Percentiles rank a stretch among this genome's conserved stretches.
phyloP scores from a whole-genome alignment of 1,284 basidiomycete species.

The Xerocomus subilludens region DNA sequence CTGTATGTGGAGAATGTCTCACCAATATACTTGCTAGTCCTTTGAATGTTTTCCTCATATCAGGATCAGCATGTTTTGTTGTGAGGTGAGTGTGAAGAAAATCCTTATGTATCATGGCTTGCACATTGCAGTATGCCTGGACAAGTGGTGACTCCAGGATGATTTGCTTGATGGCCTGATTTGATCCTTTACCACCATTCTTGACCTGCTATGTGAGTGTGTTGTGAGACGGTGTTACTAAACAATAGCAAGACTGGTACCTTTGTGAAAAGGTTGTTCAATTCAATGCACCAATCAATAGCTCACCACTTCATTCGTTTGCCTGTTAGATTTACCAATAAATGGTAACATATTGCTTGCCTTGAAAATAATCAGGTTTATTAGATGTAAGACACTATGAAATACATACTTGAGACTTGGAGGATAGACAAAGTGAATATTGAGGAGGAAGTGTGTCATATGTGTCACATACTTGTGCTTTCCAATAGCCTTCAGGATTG shows the following conservation, averaged over 20 bases:
- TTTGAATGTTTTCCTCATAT: constrained; percentile 13
- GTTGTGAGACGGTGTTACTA: no score
- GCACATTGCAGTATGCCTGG: constrained; percentile 36
- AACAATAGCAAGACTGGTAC: not conserved
- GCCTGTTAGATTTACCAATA: constrained; percentile 40
- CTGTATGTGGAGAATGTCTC: not conserved
- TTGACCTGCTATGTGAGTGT: no score
- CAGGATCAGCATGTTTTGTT: not conserved
- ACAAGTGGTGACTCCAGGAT: constrained; percentile 48
- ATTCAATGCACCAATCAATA: constrained; percentile 44
- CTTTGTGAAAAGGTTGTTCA: constrained; percentile 42
- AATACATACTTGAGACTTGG: not conserved
- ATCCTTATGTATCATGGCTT: not conserved
- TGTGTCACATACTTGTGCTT: constrained; percentile 37
- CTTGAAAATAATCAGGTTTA: no score
- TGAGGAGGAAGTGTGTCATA: constrained; percentile 22
- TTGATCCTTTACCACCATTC: constrained; percentile 35
- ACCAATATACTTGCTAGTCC: not conserved
- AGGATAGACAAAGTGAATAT: constrained; percentile 30
- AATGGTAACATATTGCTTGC: constrained; percentile 32
- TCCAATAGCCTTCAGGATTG: constrained; percentile 29
- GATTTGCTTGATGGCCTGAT: constrained; percentile 38
- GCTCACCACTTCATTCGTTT: constrained; percentile 28
- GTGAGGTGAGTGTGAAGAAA: not conserved
- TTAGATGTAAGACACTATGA: no score